Evolutionary conservation across 2,329 filamentous ascomycete species (phyloP).

Genomic region (Trichoderma harzianum): DNA sequence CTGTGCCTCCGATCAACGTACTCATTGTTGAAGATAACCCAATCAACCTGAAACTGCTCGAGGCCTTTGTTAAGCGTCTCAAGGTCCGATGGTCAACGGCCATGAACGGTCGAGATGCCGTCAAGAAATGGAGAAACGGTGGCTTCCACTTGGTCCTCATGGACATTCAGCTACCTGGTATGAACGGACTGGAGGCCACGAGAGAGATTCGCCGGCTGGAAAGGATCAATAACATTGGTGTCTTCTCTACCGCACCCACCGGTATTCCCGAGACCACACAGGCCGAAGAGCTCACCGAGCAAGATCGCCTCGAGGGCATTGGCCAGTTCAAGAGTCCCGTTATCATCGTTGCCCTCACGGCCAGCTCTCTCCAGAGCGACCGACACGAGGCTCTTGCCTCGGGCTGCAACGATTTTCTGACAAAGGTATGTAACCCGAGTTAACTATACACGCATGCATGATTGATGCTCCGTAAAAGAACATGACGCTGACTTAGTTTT

Average conservation of each 20-base stretch:
- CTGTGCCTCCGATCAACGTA: constrained; percentile 93
- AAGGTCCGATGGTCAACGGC: constrained; percentile 98
- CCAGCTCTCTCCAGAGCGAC: constrained; percentile 91
- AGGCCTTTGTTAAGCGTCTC: constrained; percentile 91
- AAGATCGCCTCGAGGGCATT: constrained; percentile 66
- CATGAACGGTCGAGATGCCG: constrained; percentile 89
- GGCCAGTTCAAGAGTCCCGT: constrained; percentile 90
- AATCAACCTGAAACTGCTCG: constrained; percentile 90
- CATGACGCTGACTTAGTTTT: neutral
- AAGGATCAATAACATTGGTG: constrained; percentile 85
- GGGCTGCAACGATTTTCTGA: constrained; percentile 97
- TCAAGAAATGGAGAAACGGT: constrained; percentile 86
- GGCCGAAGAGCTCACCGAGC: constrained; percentile 49
- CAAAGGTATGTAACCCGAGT: constrained; percentile 65
- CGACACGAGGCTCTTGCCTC: constrained; percentile 91
- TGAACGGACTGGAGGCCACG: constrained; percentile 93
- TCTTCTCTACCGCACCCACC: constrained; percentile 67
- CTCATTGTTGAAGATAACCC: constrained; percentile 98
- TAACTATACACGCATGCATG: neutral
- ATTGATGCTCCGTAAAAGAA: neutral
- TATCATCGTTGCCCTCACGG: constrained; percentile 95
- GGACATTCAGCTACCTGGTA: constrained; percentile 96
- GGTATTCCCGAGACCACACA: constrained; percentile 46
- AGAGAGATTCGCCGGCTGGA: constrained; percentile 91
- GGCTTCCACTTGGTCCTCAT: constrained; percentile 96